phyloP scores from a whole-genome alignment of 2,329 filamentous ascomycete genomes.

The Colletotrichum australisinense region DNA sequence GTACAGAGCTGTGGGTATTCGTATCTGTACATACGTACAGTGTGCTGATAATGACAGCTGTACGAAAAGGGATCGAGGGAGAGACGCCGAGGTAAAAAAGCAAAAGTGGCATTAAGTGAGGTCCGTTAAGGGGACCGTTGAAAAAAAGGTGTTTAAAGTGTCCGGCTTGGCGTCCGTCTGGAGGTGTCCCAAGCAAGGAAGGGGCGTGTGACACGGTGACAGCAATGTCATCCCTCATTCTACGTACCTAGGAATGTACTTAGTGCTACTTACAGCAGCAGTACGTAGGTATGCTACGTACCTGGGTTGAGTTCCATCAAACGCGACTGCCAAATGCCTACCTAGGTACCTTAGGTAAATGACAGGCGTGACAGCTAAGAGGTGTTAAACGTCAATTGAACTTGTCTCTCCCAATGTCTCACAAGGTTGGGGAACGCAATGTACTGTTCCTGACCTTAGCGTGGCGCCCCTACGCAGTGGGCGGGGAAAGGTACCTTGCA shows the following conservation, averaged over 20 bases:
- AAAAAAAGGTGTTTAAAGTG: background rate
- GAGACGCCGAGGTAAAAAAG: background rate
- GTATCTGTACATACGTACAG: too few relatives aligned
- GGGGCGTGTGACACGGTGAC: background rate
- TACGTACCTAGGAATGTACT: too few relatives aligned
- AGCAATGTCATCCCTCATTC: background rate
- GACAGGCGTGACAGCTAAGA: too few relatives aligned
- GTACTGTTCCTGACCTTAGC: constrained; percentile 18
- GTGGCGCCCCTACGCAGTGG: background rate
- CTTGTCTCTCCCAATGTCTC: background rate
- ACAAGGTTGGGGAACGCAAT: background rate
- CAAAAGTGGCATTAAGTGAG: background rate
- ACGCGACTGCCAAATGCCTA: background rate
- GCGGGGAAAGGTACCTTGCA: constrained; percentile 6
- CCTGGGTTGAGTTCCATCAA: background rate
- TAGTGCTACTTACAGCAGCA: too few relatives aligned
- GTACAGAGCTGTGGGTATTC: too few relatives aligned
- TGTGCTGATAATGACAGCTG: too few relatives aligned
- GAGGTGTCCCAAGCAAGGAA: constrained; percentile 6
- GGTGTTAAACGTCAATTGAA: too few relatives aligned
- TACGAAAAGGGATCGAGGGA: too few relatives aligned
- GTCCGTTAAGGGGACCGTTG: background rate
- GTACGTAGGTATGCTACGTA: too few relatives aligned
- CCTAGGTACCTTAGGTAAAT: too few relatives aligned
- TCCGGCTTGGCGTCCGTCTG: constrained; percentile 22